Conservation (phyloP, 129 eudicot genomes). For the Flaveria ramosissima region DNA sequence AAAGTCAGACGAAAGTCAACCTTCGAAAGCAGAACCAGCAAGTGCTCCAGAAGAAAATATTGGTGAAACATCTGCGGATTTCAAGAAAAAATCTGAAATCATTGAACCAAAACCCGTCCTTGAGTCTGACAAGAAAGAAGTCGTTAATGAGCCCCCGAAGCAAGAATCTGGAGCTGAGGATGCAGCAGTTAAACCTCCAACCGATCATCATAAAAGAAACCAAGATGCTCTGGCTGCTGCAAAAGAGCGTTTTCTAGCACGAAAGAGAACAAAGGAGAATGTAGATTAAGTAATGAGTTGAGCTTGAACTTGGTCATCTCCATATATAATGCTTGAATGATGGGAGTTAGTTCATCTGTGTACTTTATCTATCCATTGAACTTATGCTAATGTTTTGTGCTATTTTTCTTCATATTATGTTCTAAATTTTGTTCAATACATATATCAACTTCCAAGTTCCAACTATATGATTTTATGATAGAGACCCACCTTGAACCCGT, state of each 20-base stretch:
- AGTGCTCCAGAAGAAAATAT: conserved; percentile 24
- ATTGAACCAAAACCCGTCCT: conserved; percentile 31
- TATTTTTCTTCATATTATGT: too few species aligned
- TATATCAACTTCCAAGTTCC: too few species aligned
- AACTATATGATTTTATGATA: too few species aligned
- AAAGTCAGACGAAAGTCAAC: conserved; percentile 30
- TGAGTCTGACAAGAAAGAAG: conserved; percentile 36
- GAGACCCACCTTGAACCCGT: too few species aligned
- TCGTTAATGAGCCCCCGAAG: conserved; percentile 9
- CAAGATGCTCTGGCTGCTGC: conserved; percentile 87
- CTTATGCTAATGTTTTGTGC: too few species aligned
- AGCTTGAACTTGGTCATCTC: too few species aligned
- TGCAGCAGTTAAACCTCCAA: conserved; percentile 34
- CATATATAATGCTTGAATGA: too few species aligned
- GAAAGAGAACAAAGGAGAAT: conserved; percentile 63
- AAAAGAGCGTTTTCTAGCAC: conserved; percentile 79
- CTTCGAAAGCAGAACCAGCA: conserved; percentile 31
- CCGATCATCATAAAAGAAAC: conserved; percentile 67
- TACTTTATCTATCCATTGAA: too few species aligned
- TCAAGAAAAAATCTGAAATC: conserved; percentile 37
- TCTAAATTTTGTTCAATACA: too few species aligned
- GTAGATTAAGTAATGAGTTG: background rate
- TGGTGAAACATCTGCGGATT: conserved; percentile 28
- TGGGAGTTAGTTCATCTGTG: too few species aligned
- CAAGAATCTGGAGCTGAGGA: conserved; percentile 30